These are phyloP conservation scores for Ustilago sp. DNA, from an alignment of 1,284 basidiomycete genomes.

Conservation along the genomic window DNA sequence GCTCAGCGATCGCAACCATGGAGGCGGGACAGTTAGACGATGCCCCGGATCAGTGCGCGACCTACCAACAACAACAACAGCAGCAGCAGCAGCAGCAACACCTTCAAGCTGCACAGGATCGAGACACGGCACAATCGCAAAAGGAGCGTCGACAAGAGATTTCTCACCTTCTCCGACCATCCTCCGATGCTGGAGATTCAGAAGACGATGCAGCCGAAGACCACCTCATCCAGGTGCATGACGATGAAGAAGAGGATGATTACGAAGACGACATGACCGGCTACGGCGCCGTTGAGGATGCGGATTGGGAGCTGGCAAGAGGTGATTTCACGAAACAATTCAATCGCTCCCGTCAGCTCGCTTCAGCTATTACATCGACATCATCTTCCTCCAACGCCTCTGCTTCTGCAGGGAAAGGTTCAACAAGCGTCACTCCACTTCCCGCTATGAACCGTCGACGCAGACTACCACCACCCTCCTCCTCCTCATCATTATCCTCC, in stretches of 20 bases:
- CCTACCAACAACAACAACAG: neutral
- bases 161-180: conserved; percentile 33
- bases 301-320: conserved; percentile 67
- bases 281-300: conserved; percentile 64
- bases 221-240: conserved; percentile 15
- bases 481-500: conserved; percentile 5
- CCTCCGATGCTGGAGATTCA: conserved; percentile 39
- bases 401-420: conserved; percentile 8
- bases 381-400: conserved; percentile 14
- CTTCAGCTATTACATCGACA: conserved; percentile 40
- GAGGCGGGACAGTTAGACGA: conserved; percentile 51
- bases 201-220: conserved; percentile 12
- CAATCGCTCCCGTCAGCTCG: conserved; percentile 66
- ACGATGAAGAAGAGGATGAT: conserved; percentile 43
- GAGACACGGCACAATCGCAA: conserved; percentile 29
- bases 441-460: conserved; percentile 58
- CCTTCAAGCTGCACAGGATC: conserved; percentile 26
- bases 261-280: conserved; percentile 36
- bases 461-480: conserved; percentile 12
- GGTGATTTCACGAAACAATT: conserved; percentile 69
- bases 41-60: conserved; percentile 23
- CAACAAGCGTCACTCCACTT: conserved; percentile 22
- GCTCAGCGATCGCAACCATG: conserved; percentile 12
- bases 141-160: conserved; percentile 41
- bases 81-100: conserved; percentile 11